Percentiles rank a stretch among this genome's conserved stretches.
phyloP scores from a whole-genome alignment of 495 filamentous ascomycete genomes.

The Aspergillus campestris region DNA sequence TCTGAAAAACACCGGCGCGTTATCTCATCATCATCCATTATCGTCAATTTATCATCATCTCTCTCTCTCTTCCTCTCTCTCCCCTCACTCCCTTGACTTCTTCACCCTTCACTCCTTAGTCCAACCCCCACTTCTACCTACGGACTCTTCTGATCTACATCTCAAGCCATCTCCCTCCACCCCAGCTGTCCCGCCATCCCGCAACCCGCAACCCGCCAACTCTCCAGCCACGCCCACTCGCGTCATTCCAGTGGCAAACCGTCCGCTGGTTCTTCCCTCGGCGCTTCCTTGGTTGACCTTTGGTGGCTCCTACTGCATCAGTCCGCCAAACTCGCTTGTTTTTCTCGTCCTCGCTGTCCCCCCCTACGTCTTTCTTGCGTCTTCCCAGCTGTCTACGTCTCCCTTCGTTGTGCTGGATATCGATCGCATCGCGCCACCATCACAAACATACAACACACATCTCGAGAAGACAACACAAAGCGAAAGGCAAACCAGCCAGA shows the following conservation, averaged over 20 bases:
- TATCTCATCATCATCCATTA: conserved; percentile 3
- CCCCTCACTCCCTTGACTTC: not conserved
- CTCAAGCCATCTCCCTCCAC: not conserved
- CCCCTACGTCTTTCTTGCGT: conserved; percentile 8
- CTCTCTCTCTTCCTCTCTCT: conserved; percentile 2
- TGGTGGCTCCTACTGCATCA: conserved; percentile 15
- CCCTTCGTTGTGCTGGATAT: too few species aligned
- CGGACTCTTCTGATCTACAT: not conserved
- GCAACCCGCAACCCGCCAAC: conserved; percentile 5
- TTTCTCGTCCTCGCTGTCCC: conserved; percentile 4
- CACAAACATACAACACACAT: not conserved
- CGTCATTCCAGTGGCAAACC: conserved; percentile 29
- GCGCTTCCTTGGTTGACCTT: conserved; percentile 9
- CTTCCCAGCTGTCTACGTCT: not conserved
- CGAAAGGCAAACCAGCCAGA: too few species aligned
- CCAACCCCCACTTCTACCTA: not conserved
- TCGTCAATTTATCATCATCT: conserved; percentile 2
- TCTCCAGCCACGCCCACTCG: conserved; percentile 11
- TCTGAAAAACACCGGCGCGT: conserved; percentile 6
- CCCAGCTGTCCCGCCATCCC: not conserved
- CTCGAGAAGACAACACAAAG: conserved; percentile 3
- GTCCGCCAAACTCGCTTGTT: conserved; percentile 13
- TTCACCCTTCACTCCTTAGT: conserved; percentile 1
- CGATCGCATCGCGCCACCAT: too few species aligned
- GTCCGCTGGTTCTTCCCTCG: conserved; percentile 29